Base-by-base conservation (phyloP, 495 filamentous ascomycete genomes). In the Hypoxylon crocopeplum region DNA sequence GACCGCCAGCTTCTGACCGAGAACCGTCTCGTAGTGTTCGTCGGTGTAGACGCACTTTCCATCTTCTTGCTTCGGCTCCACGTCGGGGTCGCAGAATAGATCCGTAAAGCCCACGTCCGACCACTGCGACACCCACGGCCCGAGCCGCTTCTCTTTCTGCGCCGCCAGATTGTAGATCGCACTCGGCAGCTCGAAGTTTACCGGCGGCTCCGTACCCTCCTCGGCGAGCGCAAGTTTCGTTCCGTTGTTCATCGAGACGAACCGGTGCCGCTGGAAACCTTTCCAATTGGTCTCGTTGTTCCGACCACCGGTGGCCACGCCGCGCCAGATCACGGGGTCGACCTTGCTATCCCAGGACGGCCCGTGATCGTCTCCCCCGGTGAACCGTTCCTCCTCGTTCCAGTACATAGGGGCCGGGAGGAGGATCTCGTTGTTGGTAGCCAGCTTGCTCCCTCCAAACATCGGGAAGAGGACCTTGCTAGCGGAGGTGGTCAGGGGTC, bases 331-430 rank as follows among this genome's bases (percentile, higher is more conserved):
- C 44, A 84, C 67, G 3, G 71, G 70, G 21, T 79, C 70, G 17
- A 71, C 40, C 67, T 88, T 90, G 20, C 78, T 58, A n/a, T 74
- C 70, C 88, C 87, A 87, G 11, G 67, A 40, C 11, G 73, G 72
- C 10, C 82, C 81, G 17, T 78, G 73, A 12, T 76, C 67, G 24
- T 73, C 74, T 54, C 79, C 75, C 42, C 85, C 85, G 2, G 78
- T 79, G 74, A 91, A 93, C n/a, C 87, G 83, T 48, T 80, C 73
- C 40, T 92, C 86, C 12, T 89, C 77, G 48, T 81, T 81, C 79
- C 84, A 90, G 68, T 90, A 89, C 83, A 87, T 88, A 24, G 88
- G 83, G 0, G 87, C 82, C 0, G 88, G 88, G 36, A 92, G 79
- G 15, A 91, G 76, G 57, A 92, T 88, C 46, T 92, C 88, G 59